Base-by-base conservation (phyloP, 352 stramenopile species). In the Pythium guiyangense region DNA sequence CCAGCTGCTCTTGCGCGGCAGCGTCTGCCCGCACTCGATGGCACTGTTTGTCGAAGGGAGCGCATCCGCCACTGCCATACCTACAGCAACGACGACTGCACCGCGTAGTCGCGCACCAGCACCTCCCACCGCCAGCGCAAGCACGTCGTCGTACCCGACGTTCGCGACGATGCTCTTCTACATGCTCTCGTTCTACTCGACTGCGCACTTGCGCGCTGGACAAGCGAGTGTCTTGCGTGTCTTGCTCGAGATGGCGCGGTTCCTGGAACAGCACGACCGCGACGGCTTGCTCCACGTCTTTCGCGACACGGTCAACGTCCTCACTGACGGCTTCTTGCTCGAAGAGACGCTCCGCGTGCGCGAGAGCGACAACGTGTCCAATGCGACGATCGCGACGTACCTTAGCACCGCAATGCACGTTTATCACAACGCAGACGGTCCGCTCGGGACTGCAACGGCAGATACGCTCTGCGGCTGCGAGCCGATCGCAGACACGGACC, bases 101-200 rank as follows among this genome's bases (percentile, higher is more conserved):
- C 14, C 18, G 22, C 44, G 26, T 3, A 29, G 18, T 20, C 20
- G 44, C 22, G 22, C 22, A 22, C 1, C 18, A 20, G 9, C 17
- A 12, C 1, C 17, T 6, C 9, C 46, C 3, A 45, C 49, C 9
- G 31, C 4, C 31, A 46, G 31, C 49, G n/a, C 14, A 51, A 39
- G n/a, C 29, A 49, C 64, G 0, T 63, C 70, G 18, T 77, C 71
- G 17, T 84, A 78, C 49, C 63, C 73, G 12, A 79, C 70, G 3
- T 67, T 85, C 37, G 75, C 68, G 20, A 88, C 70, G 8, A 86
- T 90, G 69, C 59, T 88, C 26, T 83, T 90, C 40, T 87, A 88
- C 47, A 83, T 90, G 74, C 52, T 90, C 9, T 82, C 74, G 14
- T 90, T 90, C 43, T 88, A 78, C 51, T 79, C 70, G 3, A 86